phyloP scores from a whole-genome alignment of 306 rosid species.

The Prunus dulcis region DNA sequence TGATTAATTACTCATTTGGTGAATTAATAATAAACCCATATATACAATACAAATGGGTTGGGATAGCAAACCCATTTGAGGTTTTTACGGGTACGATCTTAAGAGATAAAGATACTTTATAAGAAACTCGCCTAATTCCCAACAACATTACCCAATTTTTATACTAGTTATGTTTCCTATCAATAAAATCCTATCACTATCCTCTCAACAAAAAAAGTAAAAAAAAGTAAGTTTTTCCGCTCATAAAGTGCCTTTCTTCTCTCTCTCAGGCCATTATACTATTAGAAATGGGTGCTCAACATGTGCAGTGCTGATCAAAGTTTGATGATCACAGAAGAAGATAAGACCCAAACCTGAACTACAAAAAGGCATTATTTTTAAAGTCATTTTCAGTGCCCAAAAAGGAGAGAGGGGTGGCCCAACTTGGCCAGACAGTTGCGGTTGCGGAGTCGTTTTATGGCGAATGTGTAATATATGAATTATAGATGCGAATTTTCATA shows the following conservation, averaged over 20 bases:
- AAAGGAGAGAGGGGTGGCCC: neutral
- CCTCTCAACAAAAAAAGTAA: too few relatives aligned
- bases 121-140: too few relatives aligned
- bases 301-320: neutral
- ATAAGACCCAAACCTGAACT: neutral
- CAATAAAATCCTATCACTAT: too few relatives aligned
- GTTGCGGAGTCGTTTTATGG: too few relatives aligned
- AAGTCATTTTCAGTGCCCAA: neutral
- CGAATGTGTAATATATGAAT: too few relatives aligned
- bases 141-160: too few relatives aligned
- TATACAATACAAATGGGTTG: too few relatives aligned
- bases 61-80: too few relatives aligned
- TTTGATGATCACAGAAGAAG: neutral
- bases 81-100: too few relatives aligned
- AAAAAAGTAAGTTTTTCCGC: too few relatives aligned
- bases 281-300: neutral
- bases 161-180: too few relatives aligned
- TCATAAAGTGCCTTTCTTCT: too few relatives aligned
- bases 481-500: fast-evolving
- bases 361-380: neutral
- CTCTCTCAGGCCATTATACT: neutral
- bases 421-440: neutral
- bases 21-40: neutral
- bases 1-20: neutral
- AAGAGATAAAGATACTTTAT: fast-evolving